phyloP scores from a whole-genome alignment of 345 rosid species.

The Reutealis trisperma region DNA sequence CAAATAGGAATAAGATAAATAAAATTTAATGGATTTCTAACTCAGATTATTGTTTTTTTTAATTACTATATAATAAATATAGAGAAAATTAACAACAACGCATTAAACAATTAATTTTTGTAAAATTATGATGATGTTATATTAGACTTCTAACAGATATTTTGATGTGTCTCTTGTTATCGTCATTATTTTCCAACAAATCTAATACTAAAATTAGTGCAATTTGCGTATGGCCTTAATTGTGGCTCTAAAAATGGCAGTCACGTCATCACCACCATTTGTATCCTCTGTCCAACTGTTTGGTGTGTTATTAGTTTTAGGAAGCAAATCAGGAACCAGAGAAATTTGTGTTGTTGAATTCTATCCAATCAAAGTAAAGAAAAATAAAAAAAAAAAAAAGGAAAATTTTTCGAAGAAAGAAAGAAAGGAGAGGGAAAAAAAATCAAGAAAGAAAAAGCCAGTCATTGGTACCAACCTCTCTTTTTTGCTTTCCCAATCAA shows the following conservation, averaged over 20 bases:
- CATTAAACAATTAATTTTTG: no score
- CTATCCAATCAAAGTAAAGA: background rate
- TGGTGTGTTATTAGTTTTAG: conserved; percentile 61
- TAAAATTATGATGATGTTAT: no score
- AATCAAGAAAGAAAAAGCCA: conserved; percentile 22
- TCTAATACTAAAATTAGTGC: background rate
- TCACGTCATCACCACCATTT: conserved; percentile 19
- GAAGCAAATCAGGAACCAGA: conserved; percentile 58
- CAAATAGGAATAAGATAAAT: no score
- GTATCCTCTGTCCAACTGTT: conserved; percentile 61
- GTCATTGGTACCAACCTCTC: conserved; percentile 14
- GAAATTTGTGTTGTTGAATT: conserved; percentile 19
- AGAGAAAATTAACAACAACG: no score
- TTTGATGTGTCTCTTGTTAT: no score
- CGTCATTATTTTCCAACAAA: background rate
- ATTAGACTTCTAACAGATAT: no score
- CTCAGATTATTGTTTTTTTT: no score
- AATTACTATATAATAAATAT: no score
- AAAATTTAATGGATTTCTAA: no score
- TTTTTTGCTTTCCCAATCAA: conserved; percentile 22
- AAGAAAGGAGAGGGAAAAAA: conserved; percentile 5
- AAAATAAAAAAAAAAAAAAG: background rate
- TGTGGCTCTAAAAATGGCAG: conserved; percentile 39
- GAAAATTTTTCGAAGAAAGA: background rate
- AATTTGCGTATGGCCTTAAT: background rate